Conservation (phyloP, 768 basidiomycete species). For the Gautieria morchelliformis region DNA sequence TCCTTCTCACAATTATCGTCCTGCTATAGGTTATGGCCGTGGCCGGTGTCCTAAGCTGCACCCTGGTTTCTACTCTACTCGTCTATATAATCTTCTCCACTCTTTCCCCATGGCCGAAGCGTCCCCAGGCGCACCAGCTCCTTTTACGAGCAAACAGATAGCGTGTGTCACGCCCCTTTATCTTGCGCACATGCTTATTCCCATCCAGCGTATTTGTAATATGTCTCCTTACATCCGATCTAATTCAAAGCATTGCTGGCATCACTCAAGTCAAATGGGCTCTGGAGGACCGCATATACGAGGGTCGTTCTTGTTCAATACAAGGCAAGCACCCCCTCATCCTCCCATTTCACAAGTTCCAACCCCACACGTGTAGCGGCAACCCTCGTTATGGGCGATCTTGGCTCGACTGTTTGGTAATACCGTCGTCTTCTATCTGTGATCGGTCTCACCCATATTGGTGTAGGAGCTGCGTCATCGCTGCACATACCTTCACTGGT, state of each 20-base stretch:
- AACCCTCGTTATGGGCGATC: conserved; percentile 5
- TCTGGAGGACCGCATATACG: conserved; percentile 1
- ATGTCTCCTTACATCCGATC: conserved; percentile 4
- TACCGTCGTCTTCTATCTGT: not conserved
- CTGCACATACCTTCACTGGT: conserved; percentile 6
- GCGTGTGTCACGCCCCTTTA: not conserved
- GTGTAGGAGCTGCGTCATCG: conserved; percentile 8
- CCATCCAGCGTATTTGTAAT: conserved; percentile 1
- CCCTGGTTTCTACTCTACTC: conserved; percentile 4
- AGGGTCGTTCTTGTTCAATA: not conserved
- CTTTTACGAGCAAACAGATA: conserved; percentile 5
- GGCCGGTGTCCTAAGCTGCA: conserved; percentile 6
- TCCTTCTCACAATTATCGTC: not conserved
- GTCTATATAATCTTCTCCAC: conserved; percentile 4
- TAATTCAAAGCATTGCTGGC: conserved; percentile 7
- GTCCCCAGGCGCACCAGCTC: not conserved
- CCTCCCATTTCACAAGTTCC: not conserved
- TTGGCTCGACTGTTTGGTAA: conserved; percentile 7
- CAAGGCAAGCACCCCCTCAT: not conserved
- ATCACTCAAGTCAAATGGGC: conserved; percentile 8
- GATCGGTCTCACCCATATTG: not conserved
- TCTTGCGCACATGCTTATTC: not conserved
- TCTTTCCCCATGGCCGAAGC: not conserved
- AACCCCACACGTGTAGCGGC: not conserved
- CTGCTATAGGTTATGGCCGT: conserved; percentile 5